A percentile compares a stretch with the other conserved stretches of the same genome.
Evolutionary conservation across 257 asterid species (phyloP).

Genomic region (Solanum sitiens): DNA sequence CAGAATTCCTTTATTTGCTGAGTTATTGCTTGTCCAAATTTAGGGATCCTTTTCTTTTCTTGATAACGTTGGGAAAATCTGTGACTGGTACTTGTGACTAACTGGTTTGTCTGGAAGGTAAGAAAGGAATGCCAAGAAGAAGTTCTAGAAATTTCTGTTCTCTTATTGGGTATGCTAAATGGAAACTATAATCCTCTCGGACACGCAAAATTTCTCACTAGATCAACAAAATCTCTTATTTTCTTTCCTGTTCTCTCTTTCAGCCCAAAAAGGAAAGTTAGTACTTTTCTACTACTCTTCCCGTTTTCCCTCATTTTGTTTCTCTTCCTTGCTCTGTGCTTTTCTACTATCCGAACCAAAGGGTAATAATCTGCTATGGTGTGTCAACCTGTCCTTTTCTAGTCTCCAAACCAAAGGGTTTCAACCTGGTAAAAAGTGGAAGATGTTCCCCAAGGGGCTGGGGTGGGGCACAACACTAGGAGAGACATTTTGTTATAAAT

Average conservation of each 20-base stretch:
- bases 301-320: neutral
- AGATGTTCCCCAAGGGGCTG: neutral
- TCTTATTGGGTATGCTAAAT: neutral
- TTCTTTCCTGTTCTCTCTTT: neutral
- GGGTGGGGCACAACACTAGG: neutral
- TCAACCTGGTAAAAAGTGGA: neutral
- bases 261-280: neutral
- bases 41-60: neutral
- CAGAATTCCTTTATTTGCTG: neutral
- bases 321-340: neutral
- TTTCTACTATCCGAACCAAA: neutral
- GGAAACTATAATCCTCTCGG: neutral
- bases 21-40: neutral
- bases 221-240: neutral
- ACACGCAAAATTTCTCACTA: neutral
- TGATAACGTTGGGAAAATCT: neutral
- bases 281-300: neutral
- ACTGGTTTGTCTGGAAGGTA: neutral
- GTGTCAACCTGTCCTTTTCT: neutral
- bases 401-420: neutral
- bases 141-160: neutral
- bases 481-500: neutral
- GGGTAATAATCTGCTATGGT: neutral
- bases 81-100: neutral
- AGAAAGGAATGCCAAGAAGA: neutral